phyloP scores from a whole-genome alignment of 352 stramenopile species.

The Phytopythium boreale region DNA sequence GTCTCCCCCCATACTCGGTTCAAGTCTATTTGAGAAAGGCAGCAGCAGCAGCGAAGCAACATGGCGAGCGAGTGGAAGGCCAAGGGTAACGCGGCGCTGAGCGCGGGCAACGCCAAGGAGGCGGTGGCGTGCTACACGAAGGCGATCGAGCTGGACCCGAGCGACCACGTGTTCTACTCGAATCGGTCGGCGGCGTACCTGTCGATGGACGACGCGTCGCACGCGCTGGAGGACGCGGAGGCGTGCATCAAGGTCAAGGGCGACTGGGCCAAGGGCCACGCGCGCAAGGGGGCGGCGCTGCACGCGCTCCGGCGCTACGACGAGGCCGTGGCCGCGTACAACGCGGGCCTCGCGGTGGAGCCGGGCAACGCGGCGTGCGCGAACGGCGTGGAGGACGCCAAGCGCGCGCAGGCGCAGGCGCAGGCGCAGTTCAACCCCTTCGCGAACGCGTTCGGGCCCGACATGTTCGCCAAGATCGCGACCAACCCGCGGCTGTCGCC shows the following conservation, averaged over 20 bases:
- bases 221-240: constrained; percentile 96
- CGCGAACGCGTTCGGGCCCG: constrained; percentile 91
- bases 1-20: neutral
- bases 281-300: constrained; percentile 96
- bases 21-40: neutral
- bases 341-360: constrained; percentile 89
- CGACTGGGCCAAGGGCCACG: constrained; percentile 97
- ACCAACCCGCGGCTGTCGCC: constrained; percentile 84
- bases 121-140: constrained; percentile 97
- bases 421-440: constrained; percentile 80
- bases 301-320: constrained; percentile 91
- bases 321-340: constrained; percentile 81
- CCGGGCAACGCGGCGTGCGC: constrained; percentile 90
- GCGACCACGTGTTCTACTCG: constrained; percentile 97
- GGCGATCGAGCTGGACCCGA: constrained; percentile 94
- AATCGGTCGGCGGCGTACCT: constrained; percentile 99
- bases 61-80: constrained; percentile 80
- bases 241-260: constrained; percentile 93
- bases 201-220: constrained; percentile 86
- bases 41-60: neutral
- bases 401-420: constrained; percentile 85
- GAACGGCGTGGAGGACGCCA: constrained; percentile 92
- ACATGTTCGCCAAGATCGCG: constrained; percentile 94
- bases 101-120: constrained; percentile 91
- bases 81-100: constrained; percentile 95